Evolutionary conservation across 768 basidiomycete genomes (phyloP), one percentile per base, ranked within the genome.

Genomic region (Boletus rufocinnamomeus): DNA sequence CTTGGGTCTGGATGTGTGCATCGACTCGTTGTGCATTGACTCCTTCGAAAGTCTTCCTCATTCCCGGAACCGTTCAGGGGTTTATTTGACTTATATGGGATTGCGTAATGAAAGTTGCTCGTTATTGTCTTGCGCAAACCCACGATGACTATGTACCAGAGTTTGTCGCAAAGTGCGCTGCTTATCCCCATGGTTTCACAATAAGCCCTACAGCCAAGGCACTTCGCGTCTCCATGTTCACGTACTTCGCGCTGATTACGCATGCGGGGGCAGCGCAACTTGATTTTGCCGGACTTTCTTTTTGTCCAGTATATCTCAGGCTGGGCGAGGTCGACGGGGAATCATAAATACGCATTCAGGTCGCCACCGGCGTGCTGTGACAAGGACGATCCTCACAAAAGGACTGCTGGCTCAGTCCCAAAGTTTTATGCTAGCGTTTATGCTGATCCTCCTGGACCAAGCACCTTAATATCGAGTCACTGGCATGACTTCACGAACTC

Each of bases 361-460:
- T 48, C 48, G 27, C 55, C 30, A 17, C 28, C 48, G 3, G 4
- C 43, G 49, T 35, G 54, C 53, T 52, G 28, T 53, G 19, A 25
- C 37, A 58, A 49, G 63, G 67, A 62, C 60, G 41, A 52, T 57
- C 59, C 56, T 41, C 64, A 46, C 62, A 50, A 64, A 59, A 58
- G 54, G 70, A 59, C 68, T 72, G 68, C 70, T 66, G 70, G 70
- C 44, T 58, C 70, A 68, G 70, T 72, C 70, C 60, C 52, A 50
- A 59, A 6, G 23, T 49, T 54, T 32, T 68, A 70, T 48, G 25
- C 57, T 70, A 55, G 32, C 27, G 47, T 55, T 63, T 60, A 53
- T 60, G 46, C 59, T 59, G 34, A 69, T 67, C 63, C 49, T 44
- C 27, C 37, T 27, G 57, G 59, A 57, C 56, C 61, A 57, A 53